phyloP scores from a whole-genome alignment of 768 basidiomycete species.

The Lentinula sp. region DNA sequence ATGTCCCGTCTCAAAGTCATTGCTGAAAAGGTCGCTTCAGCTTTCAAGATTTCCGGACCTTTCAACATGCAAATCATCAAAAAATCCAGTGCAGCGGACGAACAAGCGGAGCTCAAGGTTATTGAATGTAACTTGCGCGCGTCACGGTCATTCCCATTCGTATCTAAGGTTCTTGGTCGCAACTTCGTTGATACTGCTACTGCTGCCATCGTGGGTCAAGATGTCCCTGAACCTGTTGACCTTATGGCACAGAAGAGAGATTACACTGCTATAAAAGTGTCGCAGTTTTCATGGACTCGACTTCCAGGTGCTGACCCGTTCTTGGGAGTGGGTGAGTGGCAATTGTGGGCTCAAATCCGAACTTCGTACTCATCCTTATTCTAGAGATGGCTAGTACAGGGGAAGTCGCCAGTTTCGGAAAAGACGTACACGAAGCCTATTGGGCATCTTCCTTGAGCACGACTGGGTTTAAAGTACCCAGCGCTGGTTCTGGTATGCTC shows the following conservation, averaged over 20 bases:
- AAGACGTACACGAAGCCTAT: constrained; percentile 91
- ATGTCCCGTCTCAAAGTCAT: constrained; percentile 88
- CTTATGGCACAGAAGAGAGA: constrained; percentile 85
- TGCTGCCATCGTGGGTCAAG: constrained; percentile 75
- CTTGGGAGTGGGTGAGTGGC: constrained; percentile 79
- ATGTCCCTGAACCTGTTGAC: constrained; percentile 89
- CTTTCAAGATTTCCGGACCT: constrained; percentile 95
- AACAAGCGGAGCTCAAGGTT: constrained; percentile 79
- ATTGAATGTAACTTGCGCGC: constrained; percentile 99
- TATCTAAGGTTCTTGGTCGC: constrained; percentile 94
- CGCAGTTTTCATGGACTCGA: constrained; percentile 98
- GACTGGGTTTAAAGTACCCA: constrained; percentile 92
- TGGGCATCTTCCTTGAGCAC: constrained; percentile 93
- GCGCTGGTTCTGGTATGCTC: constrained; percentile 78
- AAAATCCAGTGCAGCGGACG: constrained; percentile 49
- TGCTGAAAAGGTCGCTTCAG: constrained; percentile 89
- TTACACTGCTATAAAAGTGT: constrained; percentile 94
- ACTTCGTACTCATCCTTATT: constrained; percentile 5
- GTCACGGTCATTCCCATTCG: constrained; percentile 98
- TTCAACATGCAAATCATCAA: constrained; percentile 99
- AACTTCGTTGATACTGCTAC: constrained; percentile 97
- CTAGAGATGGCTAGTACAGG: constrained; percentile 98
- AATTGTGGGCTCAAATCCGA: background rate
- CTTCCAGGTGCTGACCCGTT: constrained; percentile 95
- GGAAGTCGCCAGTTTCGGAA: constrained; percentile 94